Evolutionary conservation across 2,329 filamentous ascomycete species (phyloP).

Genomic region (Colletotrichum limetticola): DNA sequence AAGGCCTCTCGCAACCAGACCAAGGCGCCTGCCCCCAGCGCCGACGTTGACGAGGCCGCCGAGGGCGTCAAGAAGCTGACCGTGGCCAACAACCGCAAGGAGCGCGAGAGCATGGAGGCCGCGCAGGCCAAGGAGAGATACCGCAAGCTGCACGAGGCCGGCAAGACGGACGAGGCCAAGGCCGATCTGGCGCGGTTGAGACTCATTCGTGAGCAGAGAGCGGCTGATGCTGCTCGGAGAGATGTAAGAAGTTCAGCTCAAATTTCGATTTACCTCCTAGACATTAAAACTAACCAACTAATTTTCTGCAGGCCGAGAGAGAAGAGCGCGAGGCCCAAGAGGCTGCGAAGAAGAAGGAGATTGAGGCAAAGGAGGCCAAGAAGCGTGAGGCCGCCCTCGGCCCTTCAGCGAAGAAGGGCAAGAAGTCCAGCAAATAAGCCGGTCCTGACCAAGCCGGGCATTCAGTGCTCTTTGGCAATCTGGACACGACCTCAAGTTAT

Average conservation of each 20-base stretch:
- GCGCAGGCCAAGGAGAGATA: slow-evolving; percentile 90
- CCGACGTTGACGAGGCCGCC: slow-evolving; percentile 59
- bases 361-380: slow-evolving; percentile 67
- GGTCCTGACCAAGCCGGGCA: not conserved
- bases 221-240: slow-evolving; percentile 84
- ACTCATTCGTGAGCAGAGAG: slow-evolving; percentile 86
- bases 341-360: slow-evolving; percentile 58
- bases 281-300: not conserved
- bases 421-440: slow-evolving; percentile 49
- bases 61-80: slow-evolving; percentile 66
- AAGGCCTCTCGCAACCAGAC: slow-evolving; percentile 75
- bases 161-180: slow-evolving; percentile 96
- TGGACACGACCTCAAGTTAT: not conserved
- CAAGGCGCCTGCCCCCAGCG: slow-evolving; percentile 50
- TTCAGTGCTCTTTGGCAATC: not conserved
- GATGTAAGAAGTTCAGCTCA: slow-evolving; percentile 63
- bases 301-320: slow-evolving; percentile 61
- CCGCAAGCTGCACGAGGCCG: slow-evolving; percentile 89
- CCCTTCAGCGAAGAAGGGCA: slow-evolving; percentile 52
- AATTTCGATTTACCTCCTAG: not conserved
- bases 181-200: slow-evolving; percentile 86
- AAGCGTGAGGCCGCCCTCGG: slow-evolving; percentile 63
- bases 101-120: slow-evolving; percentile 83
- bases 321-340: slow-evolving; percentile 66
- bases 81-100: slow-evolving; percentile 59